These are phyloP conservation scores for Cymbidium sinense DNA, from an alignment of 106 monocot genomes.

Conservation along the genomic window DNA sequence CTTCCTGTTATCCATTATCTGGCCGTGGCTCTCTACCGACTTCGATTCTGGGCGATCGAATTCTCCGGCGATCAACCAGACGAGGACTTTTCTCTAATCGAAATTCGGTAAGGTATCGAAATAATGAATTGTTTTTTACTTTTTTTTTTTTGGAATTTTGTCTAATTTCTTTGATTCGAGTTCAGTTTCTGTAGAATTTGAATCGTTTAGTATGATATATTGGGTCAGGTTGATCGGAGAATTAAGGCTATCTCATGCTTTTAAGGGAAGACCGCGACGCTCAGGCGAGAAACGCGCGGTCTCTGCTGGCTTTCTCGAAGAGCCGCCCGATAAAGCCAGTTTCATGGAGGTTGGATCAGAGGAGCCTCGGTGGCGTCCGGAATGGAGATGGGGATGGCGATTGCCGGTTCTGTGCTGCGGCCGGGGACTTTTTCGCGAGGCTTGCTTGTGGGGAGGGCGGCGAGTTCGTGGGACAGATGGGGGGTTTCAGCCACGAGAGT, in stretches of 20 bases:
- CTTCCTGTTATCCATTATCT: background rate
- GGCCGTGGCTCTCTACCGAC: background rate
- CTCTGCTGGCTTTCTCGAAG: slow-evolving; percentile 9
- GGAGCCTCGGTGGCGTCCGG: background rate
- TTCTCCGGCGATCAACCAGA: background rate
- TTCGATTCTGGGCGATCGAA: background rate
- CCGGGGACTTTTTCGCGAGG: slow-evolving; percentile 10
- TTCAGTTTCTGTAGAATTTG: background rate
- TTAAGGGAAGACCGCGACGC: slow-evolving; percentile 9
- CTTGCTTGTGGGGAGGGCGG: slow-evolving; percentile 14
- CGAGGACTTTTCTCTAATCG: background rate
- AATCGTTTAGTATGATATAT: background rate
- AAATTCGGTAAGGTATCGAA: background rate
- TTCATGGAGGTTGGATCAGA: slow-evolving; percentile 12
- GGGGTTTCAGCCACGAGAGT: slow-evolving; percentile 86
- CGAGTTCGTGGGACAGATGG: slow-evolving; percentile 22
- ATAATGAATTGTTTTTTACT: background rate
- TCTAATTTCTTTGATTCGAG: background rate
- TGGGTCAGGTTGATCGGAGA: background rate
- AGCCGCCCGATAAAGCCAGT: slow-evolving; percentile 1
- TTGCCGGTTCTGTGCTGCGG: slow-evolving; percentile 27
- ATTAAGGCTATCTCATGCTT: slow-evolving; percentile 10
- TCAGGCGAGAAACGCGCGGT: slow-evolving; percentile 8
- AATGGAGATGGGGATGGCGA: slow-evolving; percentile 20
- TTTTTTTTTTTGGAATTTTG: background rate